Evolutionary conservation across 2,329 filamentous ascomycete genomes (phyloP).

Genomic region (Paecilomyces formosus): DNA sequence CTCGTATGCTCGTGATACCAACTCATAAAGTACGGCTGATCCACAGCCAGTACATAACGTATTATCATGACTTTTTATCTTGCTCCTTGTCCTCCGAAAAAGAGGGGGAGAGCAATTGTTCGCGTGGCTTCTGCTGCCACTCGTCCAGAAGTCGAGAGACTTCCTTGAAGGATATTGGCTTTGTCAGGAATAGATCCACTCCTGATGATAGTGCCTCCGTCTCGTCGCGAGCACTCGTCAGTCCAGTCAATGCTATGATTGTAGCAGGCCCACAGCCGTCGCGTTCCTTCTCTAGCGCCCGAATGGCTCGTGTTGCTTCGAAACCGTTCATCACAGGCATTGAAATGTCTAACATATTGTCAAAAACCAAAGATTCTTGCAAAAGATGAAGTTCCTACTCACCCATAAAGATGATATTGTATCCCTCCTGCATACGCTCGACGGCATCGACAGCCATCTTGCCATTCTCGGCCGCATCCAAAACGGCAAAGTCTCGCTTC

Average conservation of each 20-base stretch:
- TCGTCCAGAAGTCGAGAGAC: conserved; percentile 32
- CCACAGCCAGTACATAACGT: neutral
- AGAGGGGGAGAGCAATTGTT: neutral
- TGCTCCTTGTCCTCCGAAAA: neutral
- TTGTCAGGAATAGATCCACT: conserved; percentile 41
- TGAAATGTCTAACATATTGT: conserved; percentile 27
- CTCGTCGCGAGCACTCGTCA: conserved; percentile 37
- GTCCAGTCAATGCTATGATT: conserved; percentile 40
- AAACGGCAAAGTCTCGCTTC: conserved; percentile 25
- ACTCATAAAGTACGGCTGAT: neutral
- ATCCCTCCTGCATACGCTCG: conserved; percentile 23
- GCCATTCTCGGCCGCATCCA: conserved; percentile 37
- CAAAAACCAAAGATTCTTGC: neutral
- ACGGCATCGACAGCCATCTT: conserved; percentile 35
- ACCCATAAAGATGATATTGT: conserved; percentile 42
- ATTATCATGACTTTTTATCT: neutral
- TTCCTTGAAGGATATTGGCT: conserved; percentile 39
- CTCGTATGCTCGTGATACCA: neutral
- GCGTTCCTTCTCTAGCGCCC: conserved; percentile 30
- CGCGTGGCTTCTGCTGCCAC: conserved; percentile 24
- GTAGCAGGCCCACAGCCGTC: conserved; percentile 23
- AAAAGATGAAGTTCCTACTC: conserved; percentile 2
- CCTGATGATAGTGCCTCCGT: conserved; percentile 36
- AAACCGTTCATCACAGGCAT: conserved; percentile 45
- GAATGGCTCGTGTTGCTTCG: conserved; percentile 40